Percentiles rank a stretch among this genome's conserved stretches.
phyloP scores from a whole-genome alignment of 179 eudicot species.

The Beta macrorhiza region DNA sequence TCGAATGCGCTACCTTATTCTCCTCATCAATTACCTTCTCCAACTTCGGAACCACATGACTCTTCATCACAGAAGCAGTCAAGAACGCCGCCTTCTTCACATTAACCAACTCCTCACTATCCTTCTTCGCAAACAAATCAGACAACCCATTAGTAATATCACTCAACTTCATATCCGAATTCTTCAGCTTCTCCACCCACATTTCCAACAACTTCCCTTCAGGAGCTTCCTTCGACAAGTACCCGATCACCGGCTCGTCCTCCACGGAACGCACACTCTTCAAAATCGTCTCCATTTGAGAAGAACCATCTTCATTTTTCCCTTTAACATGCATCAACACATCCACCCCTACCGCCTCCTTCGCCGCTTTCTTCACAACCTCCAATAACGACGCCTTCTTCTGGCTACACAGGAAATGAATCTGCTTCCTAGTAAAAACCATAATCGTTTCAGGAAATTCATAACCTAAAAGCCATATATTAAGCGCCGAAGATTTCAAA shows the following conservation, averaged over 20 bases:
- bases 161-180: constrained; percentile 39
- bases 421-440: constrained; percentile 68
- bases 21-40: constrained; percentile 90
- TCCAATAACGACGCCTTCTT: constrained; percentile 74
- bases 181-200: constrained; percentile 71
- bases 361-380: constrained; percentile 55
- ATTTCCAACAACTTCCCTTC: constrained; percentile 67
- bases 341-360: constrained; percentile 58
- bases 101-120: constrained; percentile 48
- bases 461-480: constrained; percentile 82
- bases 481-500: constrained; percentile 77
- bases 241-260: constrained; percentile 50
- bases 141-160: constrained; percentile 69
- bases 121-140: constrained; percentile 77
- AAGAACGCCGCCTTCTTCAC: constrained; percentile 82
- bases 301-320: constrained; percentile 55
- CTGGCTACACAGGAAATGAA: constrained; percentile 80
- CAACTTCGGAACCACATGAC: constrained; percentile 73
- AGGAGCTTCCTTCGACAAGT: constrained; percentile 65
- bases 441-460: constrained; percentile 92
- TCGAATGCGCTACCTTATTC: constrained; percentile 70
- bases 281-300: constrained; percentile 63
- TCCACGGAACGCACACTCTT: constrained; percentile 31
- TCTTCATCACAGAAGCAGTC: constrained; percentile 74
- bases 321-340: constrained; percentile 69